phyloP scores from a whole-genome alignment of 2,329 filamentous ascomycete genomes.

The Eutypella sp. region DNA sequence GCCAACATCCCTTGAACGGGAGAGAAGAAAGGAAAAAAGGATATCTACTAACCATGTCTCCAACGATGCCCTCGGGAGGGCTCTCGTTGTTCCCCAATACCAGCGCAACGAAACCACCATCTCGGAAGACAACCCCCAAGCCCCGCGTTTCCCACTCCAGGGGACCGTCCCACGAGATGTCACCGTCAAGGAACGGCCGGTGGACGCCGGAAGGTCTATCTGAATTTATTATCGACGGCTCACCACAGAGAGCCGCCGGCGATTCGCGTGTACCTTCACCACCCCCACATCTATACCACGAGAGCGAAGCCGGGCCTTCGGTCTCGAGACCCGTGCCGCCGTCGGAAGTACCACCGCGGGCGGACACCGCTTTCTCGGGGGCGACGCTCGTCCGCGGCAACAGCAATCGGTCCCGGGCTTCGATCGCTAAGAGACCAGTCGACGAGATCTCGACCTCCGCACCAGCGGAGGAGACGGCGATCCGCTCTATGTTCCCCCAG shows the following conservation, averaged over 20 bases:
- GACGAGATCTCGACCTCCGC: conserved; percentile 26
- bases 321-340: conserved; percentile 37
- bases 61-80: conserved; percentile 35
- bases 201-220: conserved; percentile 22
- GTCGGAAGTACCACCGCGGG: conserved; percentile 39
- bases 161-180: conserved; percentile 25
- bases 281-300: conserved; percentile 23
- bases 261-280: conserved; percentile 13
- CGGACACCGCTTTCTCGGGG: conserved; percentile 48
- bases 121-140: conserved; percentile 37
- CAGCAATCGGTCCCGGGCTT: conserved; percentile 48
- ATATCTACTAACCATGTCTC: conserved; percentile 14
- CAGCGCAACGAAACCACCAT: conserved; percentile 34
- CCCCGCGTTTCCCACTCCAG: conserved; percentile 21
- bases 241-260: conserved; percentile 13
- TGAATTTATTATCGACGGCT: conserved; percentile 25
- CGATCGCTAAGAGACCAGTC: conserved; percentile 52
- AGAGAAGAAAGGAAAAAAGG: not conserved
- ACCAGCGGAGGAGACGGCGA: conserved; percentile 29
- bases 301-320: conserved; percentile 17
- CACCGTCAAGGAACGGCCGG: conserved; percentile 22
- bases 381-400: conserved; percentile 44
- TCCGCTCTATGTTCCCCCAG: conserved; percentile 70
- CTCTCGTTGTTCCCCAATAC: conserved; percentile 56
- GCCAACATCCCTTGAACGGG: not conserved